Percentiles rank a stretch among this genome's conserved stretches.
These are phyloP conservation scores for Lepidium didymum DNA, from an alignment of 345 rosid genomes.

Conservation along the genomic window DNA sequence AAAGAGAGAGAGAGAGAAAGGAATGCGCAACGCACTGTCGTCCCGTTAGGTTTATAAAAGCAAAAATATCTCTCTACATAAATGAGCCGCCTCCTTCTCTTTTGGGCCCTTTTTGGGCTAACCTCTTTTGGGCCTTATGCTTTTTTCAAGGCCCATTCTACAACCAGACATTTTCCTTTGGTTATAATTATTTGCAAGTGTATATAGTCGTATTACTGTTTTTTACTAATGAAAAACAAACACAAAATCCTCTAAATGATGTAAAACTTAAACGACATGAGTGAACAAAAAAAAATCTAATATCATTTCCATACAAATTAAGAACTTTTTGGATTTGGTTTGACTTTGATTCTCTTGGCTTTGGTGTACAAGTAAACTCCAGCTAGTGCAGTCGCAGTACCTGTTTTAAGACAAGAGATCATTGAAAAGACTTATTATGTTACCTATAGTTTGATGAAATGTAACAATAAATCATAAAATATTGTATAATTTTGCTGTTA, in stretches of 20 bases:
- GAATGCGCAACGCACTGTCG: neutral
- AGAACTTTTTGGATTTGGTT: constrained; percentile 27
- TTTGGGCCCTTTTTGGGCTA: neutral
- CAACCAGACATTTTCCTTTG: no score
- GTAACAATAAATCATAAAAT: neutral
- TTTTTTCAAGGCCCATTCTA: neutral
- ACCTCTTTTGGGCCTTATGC: neutral
- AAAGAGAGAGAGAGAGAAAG: neutral
- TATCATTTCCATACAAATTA: constrained; percentile 11
- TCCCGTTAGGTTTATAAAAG: constrained; percentile 17
- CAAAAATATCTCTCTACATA: neutral
- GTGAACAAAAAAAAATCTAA: neutral
- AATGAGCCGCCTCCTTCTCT: constrained; percentile 19
- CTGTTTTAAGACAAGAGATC: constrained; percentile 26
- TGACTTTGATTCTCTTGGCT: constrained; percentile 41
- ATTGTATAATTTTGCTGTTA: neutral
- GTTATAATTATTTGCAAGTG: no score
- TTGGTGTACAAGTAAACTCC: constrained; percentile 73
- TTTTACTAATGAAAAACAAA: neutral
- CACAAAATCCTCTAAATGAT: neutral
- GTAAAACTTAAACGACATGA: neutral
- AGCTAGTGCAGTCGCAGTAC: constrained; percentile 66
- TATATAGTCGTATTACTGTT: no score
- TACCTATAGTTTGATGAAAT: neutral
- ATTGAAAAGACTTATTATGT: neutral